Percentiles rank a stretch among this genome's conserved stretches.
phyloP scores from a whole-genome alignment of 306 rosid genomes.

The Trifolium repens region DNA sequence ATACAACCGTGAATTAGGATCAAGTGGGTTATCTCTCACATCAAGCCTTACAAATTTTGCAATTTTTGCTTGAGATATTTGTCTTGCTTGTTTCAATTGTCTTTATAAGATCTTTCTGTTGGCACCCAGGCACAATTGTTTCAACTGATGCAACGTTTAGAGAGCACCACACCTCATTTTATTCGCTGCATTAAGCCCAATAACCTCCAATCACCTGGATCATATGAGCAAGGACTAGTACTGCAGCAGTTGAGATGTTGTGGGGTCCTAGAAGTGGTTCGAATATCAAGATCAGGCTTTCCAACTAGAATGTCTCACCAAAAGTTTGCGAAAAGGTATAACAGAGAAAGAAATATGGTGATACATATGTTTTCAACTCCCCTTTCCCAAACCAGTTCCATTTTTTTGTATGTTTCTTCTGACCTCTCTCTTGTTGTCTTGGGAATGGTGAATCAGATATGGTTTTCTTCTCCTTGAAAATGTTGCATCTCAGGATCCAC shows the following conservation, averaged over 20 bases:
- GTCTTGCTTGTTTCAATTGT: too few species aligned
- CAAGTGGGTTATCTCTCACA: background rate
- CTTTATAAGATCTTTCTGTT: conserved; percentile 38
- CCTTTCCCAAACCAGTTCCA: background rate
- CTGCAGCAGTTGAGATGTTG: conserved; percentile 97
- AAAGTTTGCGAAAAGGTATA: conserved; percentile 93
- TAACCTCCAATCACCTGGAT: conserved; percentile 90
- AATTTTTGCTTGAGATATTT: background rate
- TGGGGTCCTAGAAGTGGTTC: conserved; percentile 97
- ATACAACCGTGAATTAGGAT: background rate
- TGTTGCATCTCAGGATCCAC: conserved; percentile 90
- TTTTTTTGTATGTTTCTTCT: conserved; percentile 23
- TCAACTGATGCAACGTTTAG: conserved; percentile 93
- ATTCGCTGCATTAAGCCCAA: conserved; percentile 99
- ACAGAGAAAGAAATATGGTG: conserved; percentile 16
- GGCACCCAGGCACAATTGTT: conserved; percentile 82
- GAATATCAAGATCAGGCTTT: conserved; percentile 96
- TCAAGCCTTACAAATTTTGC: conserved; percentile 30
- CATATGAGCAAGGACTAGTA: conserved; percentile 93
- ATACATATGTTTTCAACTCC: conserved; percentile 16
- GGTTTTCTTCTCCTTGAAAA: conserved; percentile 94
- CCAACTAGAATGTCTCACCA: conserved; percentile 98
- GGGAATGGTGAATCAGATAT: conserved; percentile 65
- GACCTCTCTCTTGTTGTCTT: conserved; percentile 40
- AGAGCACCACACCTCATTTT: conserved; percentile 96